Conservation (phyloP, 257 asterid genomes). For the Cordia subcordata region DNA sequence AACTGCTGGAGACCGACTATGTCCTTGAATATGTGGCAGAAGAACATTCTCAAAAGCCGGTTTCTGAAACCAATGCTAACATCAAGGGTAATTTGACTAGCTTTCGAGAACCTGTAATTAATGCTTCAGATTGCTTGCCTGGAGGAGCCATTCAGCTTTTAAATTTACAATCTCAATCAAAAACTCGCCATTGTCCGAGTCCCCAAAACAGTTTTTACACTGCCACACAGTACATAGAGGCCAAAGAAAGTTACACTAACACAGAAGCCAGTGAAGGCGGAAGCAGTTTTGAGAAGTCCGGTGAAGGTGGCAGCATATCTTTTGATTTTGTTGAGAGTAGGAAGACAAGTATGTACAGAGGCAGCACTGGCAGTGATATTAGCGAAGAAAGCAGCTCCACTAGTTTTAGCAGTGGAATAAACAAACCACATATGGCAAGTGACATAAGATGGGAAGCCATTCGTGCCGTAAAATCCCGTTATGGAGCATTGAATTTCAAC, state of each 20-base stretch:
- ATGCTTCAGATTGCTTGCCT: conserved; percentile 14
- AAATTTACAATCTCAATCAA: conserved; percentile 29
- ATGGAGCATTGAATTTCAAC: conserved; percentile 42
- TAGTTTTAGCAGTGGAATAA: conserved; percentile 37
- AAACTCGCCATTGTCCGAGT: conserved; percentile 29
- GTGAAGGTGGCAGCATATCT: conserved; percentile 45
- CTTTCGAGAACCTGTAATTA: conserved; percentile 24
- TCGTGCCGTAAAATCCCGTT: conserved; percentile 44
- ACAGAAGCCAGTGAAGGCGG: conserved; percentile 41
- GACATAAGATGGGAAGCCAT: conserved; percentile 65
- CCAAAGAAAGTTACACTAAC: conserved; percentile 44
- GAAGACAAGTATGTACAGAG: conserved; percentile 44
- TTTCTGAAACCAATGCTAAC: conserved; percentile 15
- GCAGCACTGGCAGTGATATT: conserved; percentile 47
- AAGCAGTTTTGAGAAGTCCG: conserved; percentile 40
- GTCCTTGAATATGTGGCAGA: conserved; percentile 20
- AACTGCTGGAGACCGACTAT: conserved; percentile 13
- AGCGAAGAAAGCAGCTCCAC: conserved; percentile 65
- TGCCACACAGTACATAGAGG: conserved; percentile 37
- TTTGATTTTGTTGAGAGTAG: conserved; percentile 43
- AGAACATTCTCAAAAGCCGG: conserved; percentile 15
- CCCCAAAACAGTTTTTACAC: conserved; percentile 42
- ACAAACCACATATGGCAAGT: conserved; percentile 60
- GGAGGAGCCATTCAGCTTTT: conserved; percentile 23
- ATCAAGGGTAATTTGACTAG: conserved; percentile 26